Percentiles rank a stretch among this genome's conserved stretches.
Evolutionary conservation across 176 grass and related monocot species (phyloP).

Genomic region (Carex myosuroides): DNA sequence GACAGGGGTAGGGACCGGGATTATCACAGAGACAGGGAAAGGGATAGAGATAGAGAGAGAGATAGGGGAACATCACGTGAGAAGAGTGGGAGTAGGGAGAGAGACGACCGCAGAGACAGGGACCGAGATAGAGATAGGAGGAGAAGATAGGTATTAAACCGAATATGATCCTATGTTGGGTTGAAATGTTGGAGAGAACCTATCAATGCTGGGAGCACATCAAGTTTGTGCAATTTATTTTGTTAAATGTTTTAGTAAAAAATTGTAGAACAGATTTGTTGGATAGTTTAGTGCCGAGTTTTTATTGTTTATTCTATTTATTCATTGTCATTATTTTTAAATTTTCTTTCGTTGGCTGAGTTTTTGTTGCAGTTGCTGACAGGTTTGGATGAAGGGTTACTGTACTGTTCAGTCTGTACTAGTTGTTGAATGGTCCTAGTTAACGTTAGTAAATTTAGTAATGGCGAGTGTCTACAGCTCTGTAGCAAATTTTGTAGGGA

Average conservation of each 20-base stretch:
- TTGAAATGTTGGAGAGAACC: neutral
- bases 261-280: conserved; percentile 18
- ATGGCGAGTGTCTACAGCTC: neutral
- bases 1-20: conserved; percentile 50
- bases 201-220: neutral
- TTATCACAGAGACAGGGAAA: conserved; percentile 40
- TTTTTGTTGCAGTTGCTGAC: neutral
- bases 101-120: conserved; percentile 51
- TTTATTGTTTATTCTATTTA: conserved; percentile 1
- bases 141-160: conserved; percentile 23
- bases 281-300: neutral
- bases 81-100: conserved; percentile 62
- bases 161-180: neutral
- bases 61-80: conserved; percentile 43
- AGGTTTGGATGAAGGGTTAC: neutral
- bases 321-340: neutral
- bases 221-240: conserved; percentile 7
- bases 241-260: neutral
- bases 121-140: conserved; percentile 65
- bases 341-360: neutral
- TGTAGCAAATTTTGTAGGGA: neutral
- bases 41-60: conserved; percentile 37
- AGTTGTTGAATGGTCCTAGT: too few species aligned
- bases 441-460: neutral
- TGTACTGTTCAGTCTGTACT: neutral